These are phyloP conservation scores for Pleomassaria siparia DNA, from an alignment of 2,329 filamentous ascomycete species.

Conservation along the genomic window DNA sequence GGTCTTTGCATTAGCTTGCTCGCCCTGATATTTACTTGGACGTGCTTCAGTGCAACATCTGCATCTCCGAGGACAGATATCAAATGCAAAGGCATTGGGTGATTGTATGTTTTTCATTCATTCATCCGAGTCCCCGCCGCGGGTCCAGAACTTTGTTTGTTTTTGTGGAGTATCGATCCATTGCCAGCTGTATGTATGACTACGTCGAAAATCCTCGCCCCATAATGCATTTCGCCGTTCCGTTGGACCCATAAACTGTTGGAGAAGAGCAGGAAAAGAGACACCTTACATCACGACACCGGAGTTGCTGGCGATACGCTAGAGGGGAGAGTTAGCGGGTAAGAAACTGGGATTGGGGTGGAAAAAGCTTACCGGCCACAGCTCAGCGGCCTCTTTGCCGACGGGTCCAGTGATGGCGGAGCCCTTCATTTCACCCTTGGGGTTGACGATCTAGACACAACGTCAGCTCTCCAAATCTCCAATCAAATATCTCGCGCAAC, in stretches of 20 bases:
- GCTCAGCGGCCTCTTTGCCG: conserved; percentile 99
- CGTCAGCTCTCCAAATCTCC: not conserved
- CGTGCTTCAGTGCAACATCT: too few species aligned
- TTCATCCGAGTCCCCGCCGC: not conserved
- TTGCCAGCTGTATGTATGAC: conserved; percentile 40
- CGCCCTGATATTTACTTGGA: too few species aligned
- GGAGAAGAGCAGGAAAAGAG: conserved; percentile 42
- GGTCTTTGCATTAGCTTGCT: too few species aligned
- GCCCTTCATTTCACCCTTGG: conserved; percentile 99
- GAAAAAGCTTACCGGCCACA: conserved; percentile 81
- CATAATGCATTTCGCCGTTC: conserved; percentile 45
- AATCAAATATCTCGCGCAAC: not conserved
- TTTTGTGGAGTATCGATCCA: conserved; percentile 37
- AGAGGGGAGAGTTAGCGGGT: conserved; percentile 3
- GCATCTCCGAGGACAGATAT: too few species aligned
- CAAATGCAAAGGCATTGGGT: not conserved
- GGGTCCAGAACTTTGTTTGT: conserved; percentile 21
- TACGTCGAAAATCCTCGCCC: conserved; percentile 37
- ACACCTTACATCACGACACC: conserved; percentile 96
- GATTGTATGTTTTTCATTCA: conserved; percentile 1
- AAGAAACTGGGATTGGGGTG: not conserved
- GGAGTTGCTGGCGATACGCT: conserved; percentile 99
- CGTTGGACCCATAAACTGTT: conserved; percentile 42
- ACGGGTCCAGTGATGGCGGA: conserved; percentile 98
- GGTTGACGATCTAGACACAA: conserved; percentile 84